Evolutionary conservation across 1,139 yeast species (phyloP), one percentile per base, ranked within the genome.

Genomic region (Debaryomyces subglobosus): DNA sequence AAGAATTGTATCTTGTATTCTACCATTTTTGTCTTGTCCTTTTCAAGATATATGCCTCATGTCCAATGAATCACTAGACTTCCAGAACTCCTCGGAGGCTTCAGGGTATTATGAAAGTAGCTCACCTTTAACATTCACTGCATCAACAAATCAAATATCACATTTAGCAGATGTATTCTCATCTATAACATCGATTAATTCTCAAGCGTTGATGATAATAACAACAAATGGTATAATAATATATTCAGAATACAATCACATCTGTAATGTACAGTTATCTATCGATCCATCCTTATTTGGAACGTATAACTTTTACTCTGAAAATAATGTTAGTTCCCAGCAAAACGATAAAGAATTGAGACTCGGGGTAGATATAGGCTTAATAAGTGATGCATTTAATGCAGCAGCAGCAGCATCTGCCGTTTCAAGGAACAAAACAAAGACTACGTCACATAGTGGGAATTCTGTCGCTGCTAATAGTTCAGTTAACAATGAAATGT

Each of bases 91-190:
- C 12, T 9, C 15, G 4, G 38, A 24, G 20, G 4, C 25, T 35
- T 18, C 25, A 7, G 43, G 35, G 12, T 25, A 30, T 23, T 35
- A 20, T 5, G 29, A 12, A 12, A 21, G n/a, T 21, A 20, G 23
- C 7, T 18, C 23, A 4, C 32, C 29, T 10, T 16, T 48, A 12
- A 48, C 63, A 8, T 72, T 72, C 55, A 58, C 66, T 12, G 79
- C 76, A 0, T 64, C 77, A 13, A 74, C 80, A 1, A 59, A 61
- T 9, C 77, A 73, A 42, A 68, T 76, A 23, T 46, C 62, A 20
- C 80, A 75, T 53, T 57, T 76, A 12, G 67, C 78, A 0, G 78
- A 74, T 15, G 67, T 73, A 10, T 62, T 76, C 27, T 60, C 65
- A 15, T 64, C 78, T 21, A 52, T 73, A 21, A 59, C 73, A 16